Base-by-base conservation (phyloP, 805 yeast genomes). In the Kuraishia piskuri region DNA sequence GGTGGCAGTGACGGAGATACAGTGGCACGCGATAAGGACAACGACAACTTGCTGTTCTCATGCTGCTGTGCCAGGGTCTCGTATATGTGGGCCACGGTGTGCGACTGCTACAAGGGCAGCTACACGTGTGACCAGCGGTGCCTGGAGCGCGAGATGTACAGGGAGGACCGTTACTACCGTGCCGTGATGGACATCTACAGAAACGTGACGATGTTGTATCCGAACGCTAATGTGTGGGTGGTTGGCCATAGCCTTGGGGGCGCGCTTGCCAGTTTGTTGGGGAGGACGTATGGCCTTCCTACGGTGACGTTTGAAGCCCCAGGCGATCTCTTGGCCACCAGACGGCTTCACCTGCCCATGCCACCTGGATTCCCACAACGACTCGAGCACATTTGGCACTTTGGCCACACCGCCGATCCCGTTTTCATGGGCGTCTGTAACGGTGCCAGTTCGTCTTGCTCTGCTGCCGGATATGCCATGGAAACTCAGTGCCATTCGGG, bases 171-270 rank as follows among this genome's bases (percentile, higher is more conserved):
- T 52, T 94, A 92, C 66, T 92, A 90, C 68, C 80, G 82, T 56
- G 91, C 96, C 0, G 84, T 80, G 0, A 66, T 90, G 53, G 88
- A 88, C 56, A 77, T 94, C 8, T 94, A 87, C 66, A 74, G 83
- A 53, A 84, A 88, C 57, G 95, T 90, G 10, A 74, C 83, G 0
- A 56, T 61, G 2, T 55, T 83, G 52, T 90, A 90, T 63, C 92
- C 96, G 1, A 65, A 75, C 22, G 76, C 89, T 1, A 77, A 81
- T 21, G 80, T 94, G 22, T 94, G 98, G 97, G 75, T 88, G 8
- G 87, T 96, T 0, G 99, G 99, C 1, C 99, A 94, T 65, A 91
- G 98, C 0, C 72, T 94, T 31, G 99, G 98, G 1, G 99, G 97
- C 0, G 81, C 96, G 0, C 70, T 94, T 46, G 83, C 94, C 2